These are phyloP conservation scores for Pythium apleroticum DNA, from an alignment of 352 stramenopile genomes.

Conservation along the genomic window DNA sequence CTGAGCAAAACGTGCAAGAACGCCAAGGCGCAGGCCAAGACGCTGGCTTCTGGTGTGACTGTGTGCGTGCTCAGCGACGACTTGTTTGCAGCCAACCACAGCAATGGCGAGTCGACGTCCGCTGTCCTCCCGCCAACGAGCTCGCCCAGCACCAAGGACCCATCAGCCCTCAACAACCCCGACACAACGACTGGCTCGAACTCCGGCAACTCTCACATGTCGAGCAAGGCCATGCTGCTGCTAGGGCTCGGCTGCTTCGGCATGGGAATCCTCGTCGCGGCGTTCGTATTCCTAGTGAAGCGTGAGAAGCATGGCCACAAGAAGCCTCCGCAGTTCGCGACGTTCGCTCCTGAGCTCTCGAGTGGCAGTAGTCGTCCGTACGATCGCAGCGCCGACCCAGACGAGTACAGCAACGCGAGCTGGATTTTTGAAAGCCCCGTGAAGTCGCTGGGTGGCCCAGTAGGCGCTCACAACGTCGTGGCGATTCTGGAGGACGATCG, in stretches of 20 bases:
- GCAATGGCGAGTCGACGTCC: not conserved
- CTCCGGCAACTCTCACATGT: constrained; percentile 13
- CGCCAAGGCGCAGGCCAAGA: constrained; percentile 8
- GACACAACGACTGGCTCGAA: not conserved
- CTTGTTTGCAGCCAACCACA: not conserved
- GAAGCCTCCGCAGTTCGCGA: constrained; percentile 5
- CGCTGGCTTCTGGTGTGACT: constrained; percentile 6
- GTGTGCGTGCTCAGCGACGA: constrained; percentile 29
- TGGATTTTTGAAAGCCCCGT: constrained; percentile 54
- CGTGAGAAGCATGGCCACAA: constrained; percentile 6
- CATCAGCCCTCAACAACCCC: constrained; percentile 7
- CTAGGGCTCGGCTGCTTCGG: constrained; percentile 24
- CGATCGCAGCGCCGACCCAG: constrained; percentile 26
- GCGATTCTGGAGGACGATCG: constrained; percentile 64
- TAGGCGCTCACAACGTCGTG: constrained; percentile 41
- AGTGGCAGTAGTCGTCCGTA: constrained; percentile 26
- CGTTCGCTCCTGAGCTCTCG: constrained; percentile 16
- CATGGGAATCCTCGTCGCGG: constrained; percentile 28
- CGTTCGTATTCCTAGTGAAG: constrained; percentile 25
- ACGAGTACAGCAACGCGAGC: constrained; percentile 45
- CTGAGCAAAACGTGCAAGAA: constrained; percentile 11
- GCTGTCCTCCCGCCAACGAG: not conserved
- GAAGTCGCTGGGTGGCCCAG: constrained; percentile 5
- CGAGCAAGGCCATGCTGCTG: constrained; percentile 24
- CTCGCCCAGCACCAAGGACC: constrained; percentile 4